phyloP scores from a whole-genome alignment of 2,329 filamentous ascomycete species.

The Colletotrichum scovillei region DNA sequence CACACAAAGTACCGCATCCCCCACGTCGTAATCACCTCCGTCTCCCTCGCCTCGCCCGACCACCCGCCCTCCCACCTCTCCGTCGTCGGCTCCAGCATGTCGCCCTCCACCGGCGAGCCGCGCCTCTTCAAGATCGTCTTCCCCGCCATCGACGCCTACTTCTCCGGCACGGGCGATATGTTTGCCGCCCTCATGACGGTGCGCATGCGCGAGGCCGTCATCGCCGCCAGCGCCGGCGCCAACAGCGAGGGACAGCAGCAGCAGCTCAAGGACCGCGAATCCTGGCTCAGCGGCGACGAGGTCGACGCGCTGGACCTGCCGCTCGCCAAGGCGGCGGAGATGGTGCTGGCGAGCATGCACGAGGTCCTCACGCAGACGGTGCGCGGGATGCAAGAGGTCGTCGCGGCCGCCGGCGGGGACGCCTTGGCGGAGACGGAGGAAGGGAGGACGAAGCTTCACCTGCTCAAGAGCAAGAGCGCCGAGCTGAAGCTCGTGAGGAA shows the following conservation, averaged over 20 bases:
- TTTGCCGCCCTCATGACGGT: slow-evolving; percentile 93
- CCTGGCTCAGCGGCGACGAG: slow-evolving; percentile 83
- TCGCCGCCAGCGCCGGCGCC: slow-evolving; percentile 46
- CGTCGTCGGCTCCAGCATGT: slow-evolving; percentile 81
- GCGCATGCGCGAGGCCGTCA: slow-evolving; percentile 85
- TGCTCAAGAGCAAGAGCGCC: slow-evolving; percentile 83
- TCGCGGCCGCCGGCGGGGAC: slow-evolving; percentile 55
- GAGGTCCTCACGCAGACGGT: slow-evolving; percentile 79
- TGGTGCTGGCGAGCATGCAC: slow-evolving; percentile 94
- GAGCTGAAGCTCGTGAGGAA: slow-evolving; percentile 88
- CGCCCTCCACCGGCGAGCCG: slow-evolving; percentile 61
- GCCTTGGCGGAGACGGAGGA: slow-evolving; percentile 53
- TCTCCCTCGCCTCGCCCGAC: slow-evolving; percentile 72
- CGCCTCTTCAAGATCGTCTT: slow-evolving; percentile 92
- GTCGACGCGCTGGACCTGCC: slow-evolving; percentile 79
- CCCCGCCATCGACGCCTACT: slow-evolving; percentile 90
- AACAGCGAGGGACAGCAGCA: not conserved
- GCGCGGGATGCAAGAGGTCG: slow-evolving; percentile 67
- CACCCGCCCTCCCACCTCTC: slow-evolving; percentile 67
- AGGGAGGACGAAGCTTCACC: slow-evolving; percentile 68
- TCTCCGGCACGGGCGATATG: slow-evolving; percentile 98
- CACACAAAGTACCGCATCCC: slow-evolving; percentile 82
- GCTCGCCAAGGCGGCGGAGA: slow-evolving; percentile 84
- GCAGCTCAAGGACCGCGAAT: slow-evolving; percentile 62
- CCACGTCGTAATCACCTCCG: slow-evolving; percentile 92